Conservation (phyloP, 1,284 basidiomycete species). For the Malassezia japonica region DNA sequence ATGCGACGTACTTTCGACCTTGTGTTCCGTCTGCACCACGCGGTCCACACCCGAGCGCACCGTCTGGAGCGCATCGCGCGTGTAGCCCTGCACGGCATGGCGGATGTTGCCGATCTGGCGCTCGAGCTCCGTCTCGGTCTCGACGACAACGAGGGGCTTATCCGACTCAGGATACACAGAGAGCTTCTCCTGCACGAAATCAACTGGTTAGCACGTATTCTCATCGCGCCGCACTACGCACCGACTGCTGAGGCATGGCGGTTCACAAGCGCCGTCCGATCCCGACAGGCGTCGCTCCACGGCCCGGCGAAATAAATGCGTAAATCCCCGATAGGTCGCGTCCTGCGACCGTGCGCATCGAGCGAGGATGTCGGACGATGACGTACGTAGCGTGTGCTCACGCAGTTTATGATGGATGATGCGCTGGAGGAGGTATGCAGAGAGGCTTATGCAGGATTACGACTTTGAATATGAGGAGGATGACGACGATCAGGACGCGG, state of each 20-base stretch:
- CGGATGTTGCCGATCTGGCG: constrained; percentile 32
- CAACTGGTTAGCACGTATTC: too few relatives aligned
- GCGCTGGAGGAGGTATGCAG: constrained; percentile 32
- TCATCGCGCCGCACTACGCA: too few relatives aligned
- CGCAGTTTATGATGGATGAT: constrained; percentile 47
- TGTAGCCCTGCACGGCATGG: constrained; percentile 20
- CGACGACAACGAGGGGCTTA: constrained; percentile 22
- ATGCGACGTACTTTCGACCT: constrained; percentile 28
- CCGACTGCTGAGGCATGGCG: too few relatives aligned
- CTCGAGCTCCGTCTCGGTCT: constrained; percentile 36
- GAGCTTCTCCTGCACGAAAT: constrained; percentile 27
- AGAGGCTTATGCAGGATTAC: constrained; percentile 61
- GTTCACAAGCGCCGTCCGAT: too few relatives aligned
- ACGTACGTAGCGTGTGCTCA: constrained; percentile 1
- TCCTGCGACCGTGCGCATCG: neutral
- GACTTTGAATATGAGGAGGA: constrained; percentile 79
- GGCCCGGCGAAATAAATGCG: too few relatives aligned
- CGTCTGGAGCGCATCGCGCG: constrained; percentile 16
- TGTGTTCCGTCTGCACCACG: constrained; percentile 38
- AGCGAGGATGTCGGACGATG: constrained; percentile 14
- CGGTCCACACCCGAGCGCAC: constrained; percentile 23
- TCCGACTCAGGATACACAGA: constrained; percentile 33
- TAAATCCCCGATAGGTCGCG: constrained; percentile 5
- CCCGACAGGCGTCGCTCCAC: too few relatives aligned
- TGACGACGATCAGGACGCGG: constrained; percentile 57